phyloP scores from a whole-genome alignment of 345 rosid species.

The Hibiscus syriacus region DNA sequence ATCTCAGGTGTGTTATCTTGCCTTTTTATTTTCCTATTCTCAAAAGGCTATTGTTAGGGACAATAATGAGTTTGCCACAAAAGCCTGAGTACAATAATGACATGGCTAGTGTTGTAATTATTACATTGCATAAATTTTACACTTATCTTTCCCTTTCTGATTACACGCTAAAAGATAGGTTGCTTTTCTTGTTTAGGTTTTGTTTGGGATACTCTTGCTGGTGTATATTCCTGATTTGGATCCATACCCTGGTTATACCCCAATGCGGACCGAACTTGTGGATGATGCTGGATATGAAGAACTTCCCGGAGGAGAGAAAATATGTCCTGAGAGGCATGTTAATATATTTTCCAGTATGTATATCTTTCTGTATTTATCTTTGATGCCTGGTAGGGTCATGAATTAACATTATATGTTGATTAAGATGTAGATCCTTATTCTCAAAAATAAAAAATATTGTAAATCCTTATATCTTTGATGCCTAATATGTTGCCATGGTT shows the following conservation, averaged over 20 bases:
- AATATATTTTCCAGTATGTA: conserved; percentile 75
- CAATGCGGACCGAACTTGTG: conserved; percentile 37
- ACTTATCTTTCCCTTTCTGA: background rate
- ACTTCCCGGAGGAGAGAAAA: conserved; percentile 82
- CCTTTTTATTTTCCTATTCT: conserved; percentile 9
- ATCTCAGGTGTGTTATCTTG: conserved; percentile 60
- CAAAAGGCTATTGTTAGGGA: conserved; percentile 1
- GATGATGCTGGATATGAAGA: conserved; percentile 81
- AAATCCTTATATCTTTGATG: background rate
- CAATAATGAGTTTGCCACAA: background rate
- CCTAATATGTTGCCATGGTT: background rate
- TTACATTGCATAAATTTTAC: background rate
- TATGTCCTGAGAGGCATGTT: conserved; percentile 83
- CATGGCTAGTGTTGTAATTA: background rate
- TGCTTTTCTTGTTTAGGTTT: conserved; percentile 43
- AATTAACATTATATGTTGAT: conserved; percentile 3
- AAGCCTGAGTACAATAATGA: background rate
- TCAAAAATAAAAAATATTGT: background rate
- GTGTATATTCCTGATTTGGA: conserved; percentile 77
- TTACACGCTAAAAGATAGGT: conserved; percentile 4
- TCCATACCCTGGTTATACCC: conserved; percentile 85
- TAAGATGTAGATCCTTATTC: background rate
- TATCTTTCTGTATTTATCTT: background rate
- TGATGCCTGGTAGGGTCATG: background rate
- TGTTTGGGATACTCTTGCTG: conserved; percentile 77